Evolutionary conservation across 2,329 filamentous ascomycete genomes (phyloP).

Genomic region (Ascocoryne sarcoides): DNA sequence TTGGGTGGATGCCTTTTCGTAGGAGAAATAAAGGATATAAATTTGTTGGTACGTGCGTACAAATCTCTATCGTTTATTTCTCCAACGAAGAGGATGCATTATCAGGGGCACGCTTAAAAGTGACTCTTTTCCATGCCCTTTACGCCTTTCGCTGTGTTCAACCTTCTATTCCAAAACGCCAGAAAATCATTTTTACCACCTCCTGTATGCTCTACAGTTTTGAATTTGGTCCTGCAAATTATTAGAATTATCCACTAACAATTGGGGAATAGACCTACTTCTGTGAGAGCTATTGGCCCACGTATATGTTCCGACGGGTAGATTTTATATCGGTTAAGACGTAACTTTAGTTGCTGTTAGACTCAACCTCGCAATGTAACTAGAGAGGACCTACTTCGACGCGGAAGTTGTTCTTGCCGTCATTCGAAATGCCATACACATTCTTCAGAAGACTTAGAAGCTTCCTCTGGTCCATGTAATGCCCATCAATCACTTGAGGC

Average conservation of each 20-base stretch:
- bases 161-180: not conserved
- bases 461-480: conserved; percentile 16
- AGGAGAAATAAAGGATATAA: too few relatives aligned
- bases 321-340: conserved; percentile 19
- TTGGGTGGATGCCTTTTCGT: too few relatives aligned
- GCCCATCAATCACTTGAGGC: conserved; percentile 17
- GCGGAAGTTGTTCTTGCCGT: conserved; percentile 17
- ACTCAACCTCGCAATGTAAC: too few relatives aligned
- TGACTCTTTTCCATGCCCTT: too few relatives aligned
- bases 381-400: conserved; percentile 13
- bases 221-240: conserved; percentile 14
- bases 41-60: too few relatives aligned
- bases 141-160: not conserved
- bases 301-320: conserved; percentile 9
- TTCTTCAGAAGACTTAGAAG: conserved; percentile 12
- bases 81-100: too few relatives aligned
- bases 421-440: conserved; percentile 13
- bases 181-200: conserved; percentile 2
- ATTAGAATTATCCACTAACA: not conserved
- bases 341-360: too few relatives aligned
- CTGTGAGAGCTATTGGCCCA: conserved; percentile 6
- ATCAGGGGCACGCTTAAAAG: too few relatives aligned
- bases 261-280: conserved; percentile 5
- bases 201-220: conserved; percentile 9
- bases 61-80: too few relatives aligned